Percentiles rank a stretch among this genome's conserved stretches.
phyloP scores from a whole-genome alignment of 1,284 basidiomycete genomes.

The Ceratobasidium sp. region DNA sequence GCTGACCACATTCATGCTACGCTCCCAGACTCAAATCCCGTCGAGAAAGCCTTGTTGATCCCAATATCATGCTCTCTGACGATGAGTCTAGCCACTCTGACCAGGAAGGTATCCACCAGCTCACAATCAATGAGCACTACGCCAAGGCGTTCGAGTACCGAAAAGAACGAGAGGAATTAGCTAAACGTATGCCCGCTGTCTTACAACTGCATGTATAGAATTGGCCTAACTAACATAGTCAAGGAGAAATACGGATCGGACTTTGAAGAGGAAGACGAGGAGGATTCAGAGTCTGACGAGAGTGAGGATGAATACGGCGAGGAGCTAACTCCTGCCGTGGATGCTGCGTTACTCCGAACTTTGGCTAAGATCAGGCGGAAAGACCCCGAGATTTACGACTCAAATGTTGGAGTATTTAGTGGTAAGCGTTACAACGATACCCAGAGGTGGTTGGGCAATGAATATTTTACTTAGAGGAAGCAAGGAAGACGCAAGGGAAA shows the following conservation, averaged over 20 bases:
- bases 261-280: constrained; percentile 61
- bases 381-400: constrained; percentile 88
- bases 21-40: no score
- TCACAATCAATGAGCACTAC: constrained; percentile 85
- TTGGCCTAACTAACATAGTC: constrained; percentile 62
- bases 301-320: constrained; percentile 96
- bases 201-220: neutral
- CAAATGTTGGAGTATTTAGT: constrained; percentile 77
- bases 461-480: constrained; percentile 72
- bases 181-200: constrained; percentile 69
- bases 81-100: constrained; percentile 31
- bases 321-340: constrained; percentile 92
- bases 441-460: constrained; percentile 68
- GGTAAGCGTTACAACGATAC: constrained; percentile 63
- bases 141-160: constrained; percentile 84
- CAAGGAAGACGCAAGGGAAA: constrained; percentile 58
- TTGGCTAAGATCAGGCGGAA: constrained; percentile 86
- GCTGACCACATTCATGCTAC: neutral
- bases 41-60: neutral
- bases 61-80: constrained; percentile 31
- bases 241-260: constrained; percentile 90
- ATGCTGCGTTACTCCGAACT: constrained; percentile 94
- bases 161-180: constrained; percentile 86
- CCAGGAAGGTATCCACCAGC: constrained; percentile 53
- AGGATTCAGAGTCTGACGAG: constrained; percentile 81